Evolutionary conservation across 768 basidiomycete species (phyloP).

Genomic region (Amyloporia xantha): DNA sequence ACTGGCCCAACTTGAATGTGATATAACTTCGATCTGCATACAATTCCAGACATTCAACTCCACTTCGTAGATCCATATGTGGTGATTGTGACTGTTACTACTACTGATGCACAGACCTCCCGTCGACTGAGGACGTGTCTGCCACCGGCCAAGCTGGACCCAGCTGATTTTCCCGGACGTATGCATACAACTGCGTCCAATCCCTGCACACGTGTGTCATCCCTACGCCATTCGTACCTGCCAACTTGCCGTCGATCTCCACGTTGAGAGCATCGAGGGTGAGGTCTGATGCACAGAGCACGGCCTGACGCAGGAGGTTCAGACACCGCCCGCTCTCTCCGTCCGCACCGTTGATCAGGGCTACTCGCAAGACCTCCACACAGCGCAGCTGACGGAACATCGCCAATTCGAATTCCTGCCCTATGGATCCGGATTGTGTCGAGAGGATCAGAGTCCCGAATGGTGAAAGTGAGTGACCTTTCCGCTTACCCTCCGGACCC

Average conservation of each 20-base stretch:
- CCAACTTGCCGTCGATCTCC: background rate
- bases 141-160: background rate
- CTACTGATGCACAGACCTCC: too few species aligned
- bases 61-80: too few species aligned
- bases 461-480: background rate
- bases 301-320: constrained; percentile 25
- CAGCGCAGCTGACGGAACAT: constrained; percentile 1
- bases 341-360: background rate
- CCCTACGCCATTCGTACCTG: constrained; percentile 6
- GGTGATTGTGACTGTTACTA: too few species aligned
- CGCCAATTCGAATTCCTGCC: background rate
- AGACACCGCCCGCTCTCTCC: constrained; percentile 21
- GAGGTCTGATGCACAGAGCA: constrained; percentile 26
- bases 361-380: background rate
- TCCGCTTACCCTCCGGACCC: background rate
- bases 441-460: background rate
- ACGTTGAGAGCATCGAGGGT: constrained; percentile 22
- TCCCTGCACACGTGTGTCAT: constrained; percentile 22
- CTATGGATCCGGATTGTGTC: background rate
- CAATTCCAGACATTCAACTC: too few species aligned
- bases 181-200: constrained; percentile 22
- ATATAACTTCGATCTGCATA: too few species aligned
- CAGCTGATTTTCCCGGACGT: constrained; percentile 14
- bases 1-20: too few species aligned
- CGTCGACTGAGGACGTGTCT: too few species aligned